Evolutionary conservation across 306 rosid species (phyloP), one percentile per base, ranked within the genome.

Genomic region (Castanopsis chinensis): DNA sequence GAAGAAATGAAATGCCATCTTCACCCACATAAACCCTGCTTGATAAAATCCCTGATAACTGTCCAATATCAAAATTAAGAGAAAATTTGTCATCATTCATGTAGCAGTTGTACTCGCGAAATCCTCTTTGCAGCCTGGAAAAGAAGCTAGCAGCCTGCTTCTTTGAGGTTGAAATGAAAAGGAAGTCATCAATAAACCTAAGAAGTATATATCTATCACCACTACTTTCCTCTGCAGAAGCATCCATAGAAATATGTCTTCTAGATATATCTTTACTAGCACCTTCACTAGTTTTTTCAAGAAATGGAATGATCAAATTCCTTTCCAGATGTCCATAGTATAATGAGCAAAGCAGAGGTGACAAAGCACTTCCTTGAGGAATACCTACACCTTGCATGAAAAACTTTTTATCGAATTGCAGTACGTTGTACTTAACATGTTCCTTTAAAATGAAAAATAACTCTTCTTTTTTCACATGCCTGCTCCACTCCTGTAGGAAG

Each of bases 321-420:
- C 80, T 87, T 72, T 94, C 99, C 85, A 94, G 84, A 80, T 94
- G 93, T 56, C 97, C 97, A 35, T 85, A 92, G 85, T 91, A 92
- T 7, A 91, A 85, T 65, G 97, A 91, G 89, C 97, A 94, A 75
- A 94, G 98, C 87, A 94, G 81, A 79, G 97, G 68, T 2, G 98
- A 94, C 74, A 91, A 79, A 86, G 92, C 69, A 69, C 99, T 96
- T 90, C 99, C 99, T 85, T 94, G 99, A 72, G 97, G 86, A 87
- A 94, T 92, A 51, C 99, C 99, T 45, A 90, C 85, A 70, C 82
- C 84, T 91, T 92, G 97, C 87, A 91, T 73, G 87, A 86, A 94
- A 76, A 94, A 90, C 58, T 84, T 92, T 64, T 89, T 87, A 83
- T 90, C 87, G 21, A 94, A 89, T 69, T 67, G 91, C 84, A 94